phyloP scores from a whole-genome alignment of 2,329 filamentous ascomycete genomes.

The Amphichorda felina region DNA sequence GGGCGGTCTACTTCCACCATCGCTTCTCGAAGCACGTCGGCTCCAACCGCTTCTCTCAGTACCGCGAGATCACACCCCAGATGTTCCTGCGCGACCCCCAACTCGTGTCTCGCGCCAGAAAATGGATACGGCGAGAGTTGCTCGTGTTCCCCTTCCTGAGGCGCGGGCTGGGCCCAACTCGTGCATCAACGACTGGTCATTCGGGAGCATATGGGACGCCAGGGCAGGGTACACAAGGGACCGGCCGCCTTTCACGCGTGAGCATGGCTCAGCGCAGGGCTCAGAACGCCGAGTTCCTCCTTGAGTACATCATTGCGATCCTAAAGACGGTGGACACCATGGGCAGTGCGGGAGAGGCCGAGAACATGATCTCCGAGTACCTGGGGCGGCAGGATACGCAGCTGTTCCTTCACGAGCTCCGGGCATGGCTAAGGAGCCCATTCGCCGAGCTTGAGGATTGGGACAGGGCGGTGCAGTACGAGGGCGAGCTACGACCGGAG shows the following conservation, averaged over 20 bases:
- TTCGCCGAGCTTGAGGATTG: slow-evolving; percentile 61
- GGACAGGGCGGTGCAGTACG: slow-evolving; percentile 72
- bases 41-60: slow-evolving; percentile 65
- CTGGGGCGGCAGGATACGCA: slow-evolving; percentile 61
- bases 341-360: slow-evolving; percentile 65
- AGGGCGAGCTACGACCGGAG: neutral
- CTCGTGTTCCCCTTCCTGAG: slow-evolving; percentile 66
- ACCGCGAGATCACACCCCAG: slow-evolving; percentile 59
- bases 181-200: too few species aligned
- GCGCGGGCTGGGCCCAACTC: neutral
- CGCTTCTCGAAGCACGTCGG: slow-evolving; percentile 76
- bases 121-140: slow-evolving; percentile 75
- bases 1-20: slow-evolving; percentile 58
- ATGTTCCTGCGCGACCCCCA: slow-evolving; percentile 52
- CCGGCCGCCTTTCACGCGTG: neutral
- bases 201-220: too few species aligned
- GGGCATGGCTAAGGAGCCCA: slow-evolving; percentile 73
- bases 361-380: slow-evolving; percentile 68
- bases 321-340: slow-evolving; percentile 75
- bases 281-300: slow-evolving; percentile 69
- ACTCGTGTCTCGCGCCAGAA: slow-evolving; percentile 64
- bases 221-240: too few species aligned
- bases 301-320: slow-evolving; percentile 78
- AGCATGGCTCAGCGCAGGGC: slow-evolving; percentile 23
- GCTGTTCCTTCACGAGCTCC: slow-evolving; percentile 76